Base-by-base conservation (phyloP, 1,139 yeast genomes). In the Saccharomyces hybrid region DNA sequence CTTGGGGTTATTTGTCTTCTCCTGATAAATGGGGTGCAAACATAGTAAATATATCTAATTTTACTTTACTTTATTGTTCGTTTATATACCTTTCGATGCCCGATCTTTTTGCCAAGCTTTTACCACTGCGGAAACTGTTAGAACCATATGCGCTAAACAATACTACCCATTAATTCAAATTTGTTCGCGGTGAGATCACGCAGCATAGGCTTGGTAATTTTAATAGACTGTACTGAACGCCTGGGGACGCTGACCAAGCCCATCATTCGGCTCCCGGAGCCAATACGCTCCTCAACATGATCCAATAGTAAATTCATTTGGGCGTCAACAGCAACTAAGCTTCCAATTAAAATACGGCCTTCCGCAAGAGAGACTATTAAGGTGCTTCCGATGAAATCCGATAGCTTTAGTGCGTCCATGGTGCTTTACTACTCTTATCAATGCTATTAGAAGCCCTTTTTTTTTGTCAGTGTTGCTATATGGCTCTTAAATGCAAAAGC, bases 201-300 rank as follows among this genome's bases (percentile, higher is more conserved):
- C 50, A 63, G 27, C 31, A 54, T 54, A 1, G 48, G 42, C 13
- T 57, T 50, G 2, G 56, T 49, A 7, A 67, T 53, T 50, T 57
- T 56, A 6, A 68, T 59, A 1, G 63, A 56, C 8, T 52, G 48
- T 7, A 67, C 64, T 14, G 70, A 55, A 6, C 50, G 50, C 32
- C 58, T 56, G 2, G 71, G 71, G 1, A 68, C 67, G 56, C 71
- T 67, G 6, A 68, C 70, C 8, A 68, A 54, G 2, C 71, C 71
- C 52, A 68, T 57, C 30, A 54, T 52, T 26, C 65, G 54, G 23
- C 50, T 50, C 1, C 51, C 54, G 14, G 50, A 26, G 27, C 51
- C 44, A 28, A 56, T 50, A 23, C 50, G 55, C 52, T 68, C 70
- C 41, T 56, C 59, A 49, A 66, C 70, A 51, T 62, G 59, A 54